A percentile compares a stretch with the other conserved stretches of the same genome.
These are phyloP conservation scores for Vitis hybrid DNA, from an alignment of 177 flowering plant species.

Conservation along the genomic window DNA sequence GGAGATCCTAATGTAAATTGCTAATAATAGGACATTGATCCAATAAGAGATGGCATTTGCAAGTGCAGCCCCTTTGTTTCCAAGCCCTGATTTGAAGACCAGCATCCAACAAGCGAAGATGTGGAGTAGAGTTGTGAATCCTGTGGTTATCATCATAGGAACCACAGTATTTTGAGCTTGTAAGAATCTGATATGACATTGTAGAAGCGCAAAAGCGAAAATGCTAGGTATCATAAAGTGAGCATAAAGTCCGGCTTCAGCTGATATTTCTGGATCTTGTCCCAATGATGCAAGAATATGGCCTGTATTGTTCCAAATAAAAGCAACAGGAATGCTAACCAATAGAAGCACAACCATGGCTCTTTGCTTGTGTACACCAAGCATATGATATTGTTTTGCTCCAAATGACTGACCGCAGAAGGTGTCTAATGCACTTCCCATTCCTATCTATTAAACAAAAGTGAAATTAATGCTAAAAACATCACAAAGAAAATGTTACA, in stretches of 20 bases:
- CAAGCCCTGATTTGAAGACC: slow-evolving; percentile 23
- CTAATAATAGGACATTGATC: slow-evolving; percentile 21
- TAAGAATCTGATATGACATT: slow-evolving; percentile 17
- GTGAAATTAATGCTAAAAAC: background rate
- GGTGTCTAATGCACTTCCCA: slow-evolving; percentile 33
- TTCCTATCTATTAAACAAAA: slow-evolving; percentile 19
- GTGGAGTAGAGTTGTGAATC: slow-evolving; percentile 12
- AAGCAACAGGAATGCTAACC: slow-evolving; percentile 19
- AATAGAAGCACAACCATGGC: slow-evolving; percentile 19
- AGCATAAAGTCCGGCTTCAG: slow-evolving; percentile 2
- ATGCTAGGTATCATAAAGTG: slow-evolving; percentile 15
- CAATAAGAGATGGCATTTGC: slow-evolving; percentile 16
- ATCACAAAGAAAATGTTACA: too few relatives aligned
- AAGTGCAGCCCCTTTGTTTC: slow-evolving; percentile 20
- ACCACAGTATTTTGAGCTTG: slow-evolving; percentile 22
- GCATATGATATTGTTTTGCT: slow-evolving; percentile 2
- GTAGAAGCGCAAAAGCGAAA: slow-evolving; percentile 21
- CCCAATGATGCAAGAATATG: slow-evolving; percentile 12
- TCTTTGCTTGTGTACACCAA: too few relatives aligned
- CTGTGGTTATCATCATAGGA: slow-evolving; percentile 20
- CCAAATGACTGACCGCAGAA: slow-evolving; percentile 30
- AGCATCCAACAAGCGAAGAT: slow-evolving; percentile 20
- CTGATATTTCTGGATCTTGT: slow-evolving; percentile 20
- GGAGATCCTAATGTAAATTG: slow-evolving; percentile 11
- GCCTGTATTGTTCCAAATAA: slow-evolving; percentile 20